These are phyloP conservation scores for Saturnispora galanensis DNA, from an alignment of 805 yeast species.

Conservation along the genomic window DNA sequence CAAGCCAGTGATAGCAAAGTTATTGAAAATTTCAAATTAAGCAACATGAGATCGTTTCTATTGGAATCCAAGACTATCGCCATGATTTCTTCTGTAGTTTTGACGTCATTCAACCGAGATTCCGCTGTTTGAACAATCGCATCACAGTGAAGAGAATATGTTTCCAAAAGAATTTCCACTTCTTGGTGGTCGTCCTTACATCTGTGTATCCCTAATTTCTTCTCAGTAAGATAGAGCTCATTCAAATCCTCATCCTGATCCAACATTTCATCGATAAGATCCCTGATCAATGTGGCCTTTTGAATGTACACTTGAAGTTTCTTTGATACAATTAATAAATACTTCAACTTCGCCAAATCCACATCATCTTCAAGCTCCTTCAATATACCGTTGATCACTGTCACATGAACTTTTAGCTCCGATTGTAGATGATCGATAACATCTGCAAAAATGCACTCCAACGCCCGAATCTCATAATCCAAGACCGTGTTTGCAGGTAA, in stretches of 20 bases:
- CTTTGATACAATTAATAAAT: conserved; percentile 74
- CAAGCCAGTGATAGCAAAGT: conserved; percentile 77
- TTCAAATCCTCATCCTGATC: conserved; percentile 85
- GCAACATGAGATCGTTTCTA: conserved; percentile 82
- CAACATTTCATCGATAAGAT: conserved; percentile 72
- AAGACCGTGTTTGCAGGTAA: conserved; percentile 21
- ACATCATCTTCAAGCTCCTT: conserved; percentile 73
- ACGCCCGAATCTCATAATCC: conserved; percentile 85
- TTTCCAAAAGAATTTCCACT: conserved; percentile 81
- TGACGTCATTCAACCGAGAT: conserved; percentile 68
- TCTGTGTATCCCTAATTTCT: conserved; percentile 33
- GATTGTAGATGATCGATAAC: conserved; percentile 71
- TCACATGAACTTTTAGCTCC: conserved; percentile 78
- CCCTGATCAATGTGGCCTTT: conserved; percentile 72
- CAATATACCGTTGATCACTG: conserved; percentile 64
- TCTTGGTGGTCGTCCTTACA: conserved; percentile 66
- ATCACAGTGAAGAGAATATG: conserved; percentile 83
- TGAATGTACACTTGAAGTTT: conserved; percentile 76
- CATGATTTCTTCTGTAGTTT: conserved; percentile 90
- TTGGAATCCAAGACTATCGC: conserved; percentile 89
- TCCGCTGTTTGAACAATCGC: conserved; percentile 89
- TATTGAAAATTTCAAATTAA: conserved; percentile 75
- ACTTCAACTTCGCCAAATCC: conserved; percentile 68
- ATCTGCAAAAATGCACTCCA: conserved; percentile 77
- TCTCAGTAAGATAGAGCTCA: conserved; percentile 69